These are phyloP conservation scores for Penicillium rolfsii DNA, from an alignment of 2,329 filamentous ascomycete species.

Conservation along the genomic window DNA sequence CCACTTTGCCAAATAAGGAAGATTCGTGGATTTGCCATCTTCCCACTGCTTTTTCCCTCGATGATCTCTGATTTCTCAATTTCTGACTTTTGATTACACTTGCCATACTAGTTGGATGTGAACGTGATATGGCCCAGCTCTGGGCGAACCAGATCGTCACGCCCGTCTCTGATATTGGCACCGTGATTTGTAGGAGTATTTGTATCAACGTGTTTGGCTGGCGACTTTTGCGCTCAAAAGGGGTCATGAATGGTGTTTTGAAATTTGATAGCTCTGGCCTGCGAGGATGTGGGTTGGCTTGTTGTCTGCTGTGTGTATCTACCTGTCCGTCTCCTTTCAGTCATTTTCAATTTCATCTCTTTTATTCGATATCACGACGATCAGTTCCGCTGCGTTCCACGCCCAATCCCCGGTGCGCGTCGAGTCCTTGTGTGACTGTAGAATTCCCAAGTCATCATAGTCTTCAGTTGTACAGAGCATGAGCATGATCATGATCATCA, in stretches of 20 bases:
- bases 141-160: neutral
- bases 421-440: constrained; percentile 22
- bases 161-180: neutral
- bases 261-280: constrained; percentile 1
- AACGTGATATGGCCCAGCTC: constrained; percentile 1
- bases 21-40: neutral
- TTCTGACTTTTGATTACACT: neutral
- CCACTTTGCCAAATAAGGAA: constrained; percentile 89
- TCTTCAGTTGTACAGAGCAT: neutral
- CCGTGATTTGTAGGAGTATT: constrained; percentile 18
- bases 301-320: constrained; percentile 8
- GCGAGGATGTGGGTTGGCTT: neutral
- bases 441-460: neutral
- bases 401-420: neutral
- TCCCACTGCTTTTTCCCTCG: neutral
- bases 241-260: constrained; percentile 7
- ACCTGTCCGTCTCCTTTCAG: neutral
- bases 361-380: neutral
- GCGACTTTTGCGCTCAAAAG: constrained; percentile 16
- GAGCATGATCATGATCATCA: neutral
- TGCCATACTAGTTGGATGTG: neutral
- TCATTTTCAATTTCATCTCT: neutral
- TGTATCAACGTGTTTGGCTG: constrained; percentile 13
- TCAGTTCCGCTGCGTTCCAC: constrained; percentile 4
- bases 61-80: neutral